phyloP scores from a whole-genome alignment of 306 rosid genomes.

The Ormosia semicastrata region DNA sequence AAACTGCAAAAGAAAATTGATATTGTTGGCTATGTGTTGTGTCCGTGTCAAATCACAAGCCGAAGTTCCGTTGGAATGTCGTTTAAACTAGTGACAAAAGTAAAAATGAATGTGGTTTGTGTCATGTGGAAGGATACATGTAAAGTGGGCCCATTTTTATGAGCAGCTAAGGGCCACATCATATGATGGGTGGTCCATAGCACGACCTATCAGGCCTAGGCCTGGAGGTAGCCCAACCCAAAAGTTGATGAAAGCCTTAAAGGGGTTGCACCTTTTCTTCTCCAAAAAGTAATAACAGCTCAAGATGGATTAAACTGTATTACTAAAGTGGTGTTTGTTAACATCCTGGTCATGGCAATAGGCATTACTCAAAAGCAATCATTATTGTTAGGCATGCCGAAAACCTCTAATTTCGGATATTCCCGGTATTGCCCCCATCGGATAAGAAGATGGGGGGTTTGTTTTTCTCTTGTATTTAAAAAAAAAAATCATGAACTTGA shows the following conservation, averaged over 20 bases:
- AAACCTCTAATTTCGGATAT: too few species aligned
- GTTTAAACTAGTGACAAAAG: not conserved
- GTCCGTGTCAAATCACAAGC: not conserved
- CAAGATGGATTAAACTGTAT: not conserved
- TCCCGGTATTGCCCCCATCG: too few species aligned
- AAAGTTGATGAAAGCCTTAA: not conserved
- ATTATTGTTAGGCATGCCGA: too few species aligned
- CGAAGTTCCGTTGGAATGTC: not conserved
- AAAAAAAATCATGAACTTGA: too few species aligned
- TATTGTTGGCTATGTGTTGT: not conserved
- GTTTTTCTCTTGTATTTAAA: too few species aligned
- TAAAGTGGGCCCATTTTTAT: not conserved
- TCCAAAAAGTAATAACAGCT: not conserved
- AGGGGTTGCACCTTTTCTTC: not conserved
- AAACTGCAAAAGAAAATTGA: not conserved
- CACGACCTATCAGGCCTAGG: not conserved
- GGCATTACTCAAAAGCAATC: not conserved
- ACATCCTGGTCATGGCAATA: not conserved
- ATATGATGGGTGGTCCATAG: not conserved
- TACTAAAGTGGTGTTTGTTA: not conserved
- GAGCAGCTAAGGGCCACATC: not conserved
- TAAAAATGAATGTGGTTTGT: not conserved
- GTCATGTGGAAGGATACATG: not conserved
- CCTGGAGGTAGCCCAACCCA: slow-evolving; percentile 1
- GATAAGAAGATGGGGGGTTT: too few species aligned